A percentile compares a stretch with the other conserved stretches of the same genome.
Conservation (phyloP, 2,329 filamentous ascomycete species). For the Exophiala sp. region DNA sequence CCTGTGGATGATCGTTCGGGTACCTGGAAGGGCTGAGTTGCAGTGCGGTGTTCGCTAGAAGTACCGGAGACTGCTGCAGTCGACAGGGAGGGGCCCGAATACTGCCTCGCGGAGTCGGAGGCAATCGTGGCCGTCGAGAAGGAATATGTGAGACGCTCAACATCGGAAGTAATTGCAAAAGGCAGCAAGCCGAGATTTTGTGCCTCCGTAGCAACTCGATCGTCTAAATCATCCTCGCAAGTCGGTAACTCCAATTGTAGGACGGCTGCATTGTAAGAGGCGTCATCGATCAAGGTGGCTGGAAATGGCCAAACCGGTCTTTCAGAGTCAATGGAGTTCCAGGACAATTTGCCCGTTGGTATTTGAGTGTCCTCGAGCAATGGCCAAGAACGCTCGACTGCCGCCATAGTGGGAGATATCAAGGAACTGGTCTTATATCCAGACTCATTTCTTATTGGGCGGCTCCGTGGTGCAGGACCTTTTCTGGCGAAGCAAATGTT, state of each 20-base stretch:
- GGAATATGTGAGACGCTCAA: constrained; percentile 33
- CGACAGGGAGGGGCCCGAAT: constrained; percentile 26
- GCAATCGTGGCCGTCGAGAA: constrained; percentile 25
- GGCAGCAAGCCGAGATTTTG: constrained; percentile 36
- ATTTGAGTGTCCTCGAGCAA: constrained; percentile 5
- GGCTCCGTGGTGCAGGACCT: background rate
- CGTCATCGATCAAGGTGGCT: constrained; percentile 33
- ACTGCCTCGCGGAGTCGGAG: constrained; percentile 23
- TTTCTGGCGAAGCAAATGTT: constrained; percentile 2
- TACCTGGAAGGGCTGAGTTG: constrained; percentile 14
- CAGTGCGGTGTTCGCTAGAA: constrained; percentile 25
- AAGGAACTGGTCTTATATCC: constrained; percentile 1
- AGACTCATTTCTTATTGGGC: constrained; percentile 19
- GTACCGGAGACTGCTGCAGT: constrained; percentile 28
- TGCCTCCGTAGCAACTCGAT: constrained; percentile 36
- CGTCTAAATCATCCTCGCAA: constrained; percentile 37
- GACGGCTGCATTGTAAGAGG: constrained; percentile 36
- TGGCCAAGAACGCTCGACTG: constrained; percentile 14
- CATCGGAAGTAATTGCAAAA: constrained; percentile 35
- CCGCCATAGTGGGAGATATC: constrained; percentile 17
- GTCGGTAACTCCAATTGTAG: constrained; percentile 34
- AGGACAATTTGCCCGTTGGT: constrained; percentile 5
- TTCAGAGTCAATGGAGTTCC: constrained; percentile 14
- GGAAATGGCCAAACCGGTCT: constrained; percentile 14
- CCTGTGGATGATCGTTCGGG: constrained; percentile 10